These are phyloP conservation scores for Quercus rubra DNA, from an alignment of 306 rosid species.

Conservation along the genomic window DNA sequence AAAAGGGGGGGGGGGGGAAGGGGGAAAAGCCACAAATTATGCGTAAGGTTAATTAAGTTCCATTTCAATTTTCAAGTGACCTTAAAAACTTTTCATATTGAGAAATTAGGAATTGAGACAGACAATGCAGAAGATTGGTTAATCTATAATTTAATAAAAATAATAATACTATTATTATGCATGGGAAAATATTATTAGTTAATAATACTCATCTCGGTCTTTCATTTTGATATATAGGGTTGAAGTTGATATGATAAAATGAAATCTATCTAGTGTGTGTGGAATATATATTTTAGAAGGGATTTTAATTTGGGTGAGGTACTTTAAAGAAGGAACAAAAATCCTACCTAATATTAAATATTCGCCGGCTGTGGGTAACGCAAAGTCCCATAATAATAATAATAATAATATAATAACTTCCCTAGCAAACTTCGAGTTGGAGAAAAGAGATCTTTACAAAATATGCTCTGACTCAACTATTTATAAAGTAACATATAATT, in stretches of 20 bases:
- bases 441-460: conserved; percentile 4
- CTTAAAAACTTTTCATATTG: background rate
- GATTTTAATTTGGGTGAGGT: background rate
- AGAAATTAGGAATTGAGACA: background rate
- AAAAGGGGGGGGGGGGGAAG: background rate
- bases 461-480: conserved; percentile 1
- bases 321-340: background rate
- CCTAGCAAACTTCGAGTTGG: background rate
- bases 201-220: background rate
- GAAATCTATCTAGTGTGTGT: too few relatives aligned
- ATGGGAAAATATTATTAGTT: background rate
- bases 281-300: too few relatives aligned
- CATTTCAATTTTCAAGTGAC: background rate
- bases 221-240: background rate
- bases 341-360: background rate
- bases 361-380: background rate
- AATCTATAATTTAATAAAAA: background rate
- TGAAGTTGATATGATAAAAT: background rate
- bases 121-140: background rate
- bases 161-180: background rate
- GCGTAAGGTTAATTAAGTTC: background rate
- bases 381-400: background rate
- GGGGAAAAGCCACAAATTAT: background rate
- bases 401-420: background rate
- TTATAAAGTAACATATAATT: background rate